Evolutionary conservation across 139 green algal species (phyloP).

Genomic region (Coelastrella sp.): DNA sequence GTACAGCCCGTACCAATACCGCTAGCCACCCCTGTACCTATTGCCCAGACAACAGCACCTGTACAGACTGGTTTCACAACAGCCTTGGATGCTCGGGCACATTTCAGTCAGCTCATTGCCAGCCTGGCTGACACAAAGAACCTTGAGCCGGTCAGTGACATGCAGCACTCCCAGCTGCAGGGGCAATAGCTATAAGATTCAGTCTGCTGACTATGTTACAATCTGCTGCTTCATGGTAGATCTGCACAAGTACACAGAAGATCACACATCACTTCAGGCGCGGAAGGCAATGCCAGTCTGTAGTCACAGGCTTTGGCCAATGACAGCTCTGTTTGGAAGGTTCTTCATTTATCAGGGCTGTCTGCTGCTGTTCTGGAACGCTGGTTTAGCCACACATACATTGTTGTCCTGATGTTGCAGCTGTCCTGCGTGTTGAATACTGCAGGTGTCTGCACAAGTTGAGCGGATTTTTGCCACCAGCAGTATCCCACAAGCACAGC

Average conservation of each 20-base stretch:
- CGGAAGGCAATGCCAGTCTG: no score
- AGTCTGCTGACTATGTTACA: no score
- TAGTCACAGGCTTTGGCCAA: no score
- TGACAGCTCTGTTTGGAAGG: no score
- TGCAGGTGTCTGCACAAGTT: not conserved
- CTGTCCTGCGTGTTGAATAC: not conserved
- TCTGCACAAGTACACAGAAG: no score
- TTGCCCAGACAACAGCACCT: not conserved
- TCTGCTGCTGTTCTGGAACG: no score
- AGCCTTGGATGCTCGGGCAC: not conserved
- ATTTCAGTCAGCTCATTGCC: constrained; percentile 1
- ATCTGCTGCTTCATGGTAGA: no score
- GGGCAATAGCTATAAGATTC: no score
- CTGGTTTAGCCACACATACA: no score
- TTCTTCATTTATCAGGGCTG: no score
- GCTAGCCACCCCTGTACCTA: not conserved
- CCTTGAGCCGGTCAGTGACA: constrained; percentile 24
- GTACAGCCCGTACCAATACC: not conserved
- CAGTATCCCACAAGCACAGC: not conserved
- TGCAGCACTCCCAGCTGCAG: not conserved
- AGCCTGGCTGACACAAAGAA: not conserved
- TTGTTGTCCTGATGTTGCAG: no score
- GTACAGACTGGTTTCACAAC: not conserved
- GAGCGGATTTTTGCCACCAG: not conserved
- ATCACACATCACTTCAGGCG: no score